Evolutionary conservation across 805 yeast species (phyloP).

Genomic region (Metschnikowia kunwiensis): DNA sequence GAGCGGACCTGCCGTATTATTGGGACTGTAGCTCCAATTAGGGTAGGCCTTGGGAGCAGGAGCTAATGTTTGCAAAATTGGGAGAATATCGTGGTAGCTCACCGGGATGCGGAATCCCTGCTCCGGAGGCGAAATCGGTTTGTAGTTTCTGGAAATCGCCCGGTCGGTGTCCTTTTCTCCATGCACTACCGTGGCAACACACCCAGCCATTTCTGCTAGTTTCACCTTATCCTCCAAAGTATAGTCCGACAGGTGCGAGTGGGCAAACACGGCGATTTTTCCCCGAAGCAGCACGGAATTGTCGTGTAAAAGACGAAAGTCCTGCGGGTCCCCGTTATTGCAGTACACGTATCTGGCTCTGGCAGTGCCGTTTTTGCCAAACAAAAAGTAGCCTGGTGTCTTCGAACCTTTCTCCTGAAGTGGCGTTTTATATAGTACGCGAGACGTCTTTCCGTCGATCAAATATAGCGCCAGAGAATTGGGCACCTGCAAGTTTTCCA

Average conservation of each 20-base stretch:
- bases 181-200: slow-evolving; percentile 16
- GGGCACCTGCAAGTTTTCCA: slow-evolving; percentile 21
- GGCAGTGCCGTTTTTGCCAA: slow-evolving; percentile 27
- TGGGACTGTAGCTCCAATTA: slow-evolving; percentile 15
- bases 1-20: slow-evolving; percentile 6
- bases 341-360: slow-evolving; percentile 27
- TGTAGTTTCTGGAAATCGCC: slow-evolving; percentile 15
- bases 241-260: slow-evolving; percentile 5
- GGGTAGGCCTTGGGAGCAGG: slow-evolving; percentile 9
- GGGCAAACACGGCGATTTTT: slow-evolving; percentile 30
- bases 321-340: slow-evolving; percentile 30
- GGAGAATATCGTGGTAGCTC: slow-evolving; percentile 12
- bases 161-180: slow-evolving; percentile 10
- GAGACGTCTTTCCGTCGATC: slow-evolving; percentile 19
- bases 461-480: slow-evolving; percentile 25
- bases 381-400: slow-evolving; percentile 32
- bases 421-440: slow-evolving; percentile 26
- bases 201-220: slow-evolving; percentile 13
- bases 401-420: slow-evolving; percentile 23
- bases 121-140: slow-evolving; percentile 6
- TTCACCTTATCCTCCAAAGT: slow-evolving; percentile 14
- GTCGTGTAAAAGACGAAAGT: slow-evolving; percentile 23
- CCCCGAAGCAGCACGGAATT: slow-evolving; percentile 20
- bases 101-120: slow-evolving; percentile 16
- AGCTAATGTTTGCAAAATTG: slow-evolving; percentile 15